Evolutionary conservation across 2,329 filamentous ascomycete genomes (phyloP).

Genomic region (Sporothrix globosa): DNA sequence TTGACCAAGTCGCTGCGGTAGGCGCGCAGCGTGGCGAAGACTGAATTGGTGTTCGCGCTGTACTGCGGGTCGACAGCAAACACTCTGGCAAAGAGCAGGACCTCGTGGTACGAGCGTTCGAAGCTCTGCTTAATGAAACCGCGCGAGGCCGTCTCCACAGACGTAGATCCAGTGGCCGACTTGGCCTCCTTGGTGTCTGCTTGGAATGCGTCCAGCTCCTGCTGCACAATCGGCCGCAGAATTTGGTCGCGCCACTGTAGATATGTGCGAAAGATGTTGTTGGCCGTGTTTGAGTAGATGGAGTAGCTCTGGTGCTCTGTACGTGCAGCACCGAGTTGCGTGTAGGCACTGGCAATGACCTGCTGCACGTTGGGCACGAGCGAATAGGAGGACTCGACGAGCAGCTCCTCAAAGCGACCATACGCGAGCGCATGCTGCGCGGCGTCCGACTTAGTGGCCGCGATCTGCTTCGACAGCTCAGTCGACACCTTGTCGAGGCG

Average conservation of each 20-base stretch:
- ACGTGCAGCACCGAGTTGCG: constrained; percentile 54
- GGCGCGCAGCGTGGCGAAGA: constrained; percentile 54
- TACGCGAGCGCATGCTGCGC: constrained; percentile 63
- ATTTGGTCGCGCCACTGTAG: constrained; percentile 57
- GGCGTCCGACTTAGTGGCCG: constrained; percentile 60
- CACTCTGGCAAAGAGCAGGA: constrained; percentile 57
- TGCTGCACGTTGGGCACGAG: constrained; percentile 60
- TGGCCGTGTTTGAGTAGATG: constrained; percentile 58
- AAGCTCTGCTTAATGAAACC: constrained; percentile 64
- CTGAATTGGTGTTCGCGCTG: constrained; percentile 54
- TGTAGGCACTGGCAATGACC: constrained; percentile 56
- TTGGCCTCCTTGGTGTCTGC: constrained; percentile 51
- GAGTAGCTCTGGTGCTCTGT: constrained; percentile 51
- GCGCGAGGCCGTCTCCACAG: constrained; percentile 58
- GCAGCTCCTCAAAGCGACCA: constrained; percentile 62
- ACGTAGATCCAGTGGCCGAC: constrained; percentile 31
- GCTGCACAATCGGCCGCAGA: constrained; percentile 56
- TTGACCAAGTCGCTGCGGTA: constrained; percentile 58
- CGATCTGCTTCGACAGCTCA: constrained; percentile 60
- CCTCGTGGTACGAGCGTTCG: constrained; percentile 60
- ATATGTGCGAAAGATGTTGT: constrained; percentile 60
- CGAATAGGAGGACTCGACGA: constrained; percentile 58
- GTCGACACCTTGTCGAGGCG: constrained; percentile 57
- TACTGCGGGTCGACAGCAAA: constrained; percentile 60
- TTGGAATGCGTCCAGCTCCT: constrained; percentile 58